Base-by-base conservation (phyloP, 805 yeast species). In the Nakazawaea peltata region DNA sequence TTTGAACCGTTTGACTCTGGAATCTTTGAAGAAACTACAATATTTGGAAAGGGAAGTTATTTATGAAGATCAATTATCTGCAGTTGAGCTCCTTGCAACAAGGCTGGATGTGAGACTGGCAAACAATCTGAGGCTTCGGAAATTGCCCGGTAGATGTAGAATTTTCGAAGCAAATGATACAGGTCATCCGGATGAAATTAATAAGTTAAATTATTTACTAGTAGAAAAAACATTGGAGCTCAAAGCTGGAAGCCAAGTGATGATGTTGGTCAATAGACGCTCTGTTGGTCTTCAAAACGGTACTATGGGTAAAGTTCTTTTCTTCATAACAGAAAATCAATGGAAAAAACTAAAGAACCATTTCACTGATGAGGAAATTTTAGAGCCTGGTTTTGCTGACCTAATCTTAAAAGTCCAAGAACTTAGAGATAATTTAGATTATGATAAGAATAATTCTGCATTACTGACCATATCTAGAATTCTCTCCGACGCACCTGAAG, bases 241-340 rank as follows among this genome's bases (percentile, higher is more conserved):
- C 43, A 90, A 87, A 53, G 76, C 72, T 36, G 85, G 83, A 22
- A 92, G 95, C 0, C 98, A 92, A 56, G 97, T 92, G 1, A 88
- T 92, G 96, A 76, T 85, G 67, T 58, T 92, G 43, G 85, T 82
- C 48, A 92, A 92, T 52, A 67, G 71, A 19, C 88, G 83, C 43
- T 79, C 74, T 8, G 57, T 65, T 2, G 61, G 30, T 5, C 12
- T 92, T 25, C 96, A 88, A 26, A 92, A 92, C 57, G 98, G 99
- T 2, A 74, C 96, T 0, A 62, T 88, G 27, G 99, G 99, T 0
- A 74, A 67, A 21, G 81, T 92, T 1, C 45, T 73, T 6, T 76
- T 69, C 12, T 78, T 81, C 43, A 54, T 68, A 30, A 34, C 41
- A 44, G 51, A 50, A 24, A 40, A 25, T 34, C 44, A 42, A 43